Evolutionary conservation across 1,139 yeast genomes (phyloP).

Genomic region (Taphrina betulina): DNA sequence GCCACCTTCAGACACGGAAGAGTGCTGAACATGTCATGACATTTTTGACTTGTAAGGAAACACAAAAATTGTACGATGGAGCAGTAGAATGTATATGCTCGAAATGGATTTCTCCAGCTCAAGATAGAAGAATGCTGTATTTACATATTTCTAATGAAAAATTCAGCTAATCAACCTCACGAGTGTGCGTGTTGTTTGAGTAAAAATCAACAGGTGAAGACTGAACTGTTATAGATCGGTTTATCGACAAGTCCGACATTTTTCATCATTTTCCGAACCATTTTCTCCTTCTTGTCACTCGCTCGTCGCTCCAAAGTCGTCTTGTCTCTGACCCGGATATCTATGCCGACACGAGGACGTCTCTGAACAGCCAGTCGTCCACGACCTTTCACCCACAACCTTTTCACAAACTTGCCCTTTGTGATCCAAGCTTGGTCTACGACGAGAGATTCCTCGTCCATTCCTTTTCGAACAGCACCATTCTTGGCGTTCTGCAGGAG

Average conservation of each 20-base stretch:
- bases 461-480: conserved; percentile 30
- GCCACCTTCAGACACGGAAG: conserved; percentile 23
- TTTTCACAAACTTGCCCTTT: conserved; percentile 32
- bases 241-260: conserved; percentile 3
- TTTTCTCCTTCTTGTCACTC: conserved; percentile 27
- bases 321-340: conserved; percentile 33
- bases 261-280: conserved; percentile 15
- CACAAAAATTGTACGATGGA: no score
- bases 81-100: no score
- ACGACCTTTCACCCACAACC: conserved; percentile 34
- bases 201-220: conserved; percentile 25
- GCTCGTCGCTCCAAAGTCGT: conserved; percentile 30
- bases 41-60: no score
- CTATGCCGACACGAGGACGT: conserved; percentile 34
- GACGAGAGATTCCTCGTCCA: conserved; percentile 33
- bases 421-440: conserved; percentile 37
- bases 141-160: no score
- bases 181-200: no score
- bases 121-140: no score
- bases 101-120: no score
- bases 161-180: no score
- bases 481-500: conserved; percentile 31
- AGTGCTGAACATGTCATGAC: no score
- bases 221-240: conserved; percentile 24
- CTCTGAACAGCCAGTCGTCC: conserved; percentile 33